A percentile compares a stretch with the other conserved stretches of the same genome.
These are phyloP conservation scores for Trichoderma reesei DNA, from an alignment of 495 filamentous ascomycete genomes.

Conservation along the genomic window DNA sequence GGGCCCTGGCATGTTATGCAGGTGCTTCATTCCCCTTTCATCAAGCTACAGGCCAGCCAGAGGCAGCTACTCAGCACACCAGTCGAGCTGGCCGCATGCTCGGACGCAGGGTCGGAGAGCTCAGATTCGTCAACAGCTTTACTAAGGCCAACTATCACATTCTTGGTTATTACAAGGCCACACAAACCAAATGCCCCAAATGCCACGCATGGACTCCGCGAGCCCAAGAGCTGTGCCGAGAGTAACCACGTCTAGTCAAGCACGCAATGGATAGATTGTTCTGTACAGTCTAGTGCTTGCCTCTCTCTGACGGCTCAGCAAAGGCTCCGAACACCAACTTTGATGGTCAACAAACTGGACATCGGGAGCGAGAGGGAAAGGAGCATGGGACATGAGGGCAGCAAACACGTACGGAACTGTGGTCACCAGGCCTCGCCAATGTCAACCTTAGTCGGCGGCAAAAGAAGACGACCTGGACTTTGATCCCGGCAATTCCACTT, in stretches of 20 bases:
- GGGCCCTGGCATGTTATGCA: conserved; percentile 6
- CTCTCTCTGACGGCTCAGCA: background rate
- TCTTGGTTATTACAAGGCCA: too few relatives aligned
- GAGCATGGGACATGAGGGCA: background rate
- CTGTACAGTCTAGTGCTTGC: background rate
- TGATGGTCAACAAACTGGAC: background rate
- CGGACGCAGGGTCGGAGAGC: background rate
- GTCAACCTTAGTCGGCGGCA: background rate
- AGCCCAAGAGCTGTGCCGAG: background rate
- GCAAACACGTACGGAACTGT: background rate
- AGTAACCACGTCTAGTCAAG: background rate
- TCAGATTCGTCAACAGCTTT: background rate
- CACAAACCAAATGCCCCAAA: background rate
- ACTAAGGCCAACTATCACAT: background rate
- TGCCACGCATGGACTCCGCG: background rate
- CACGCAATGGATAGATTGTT: background rate
- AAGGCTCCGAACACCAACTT: background rate
- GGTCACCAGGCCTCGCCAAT: background rate
- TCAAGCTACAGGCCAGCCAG: background rate
- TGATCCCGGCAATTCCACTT: background rate
- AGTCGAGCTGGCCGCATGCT: background rate
- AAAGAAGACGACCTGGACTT: background rate
- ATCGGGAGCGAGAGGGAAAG: background rate
- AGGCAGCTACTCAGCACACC: background rate
- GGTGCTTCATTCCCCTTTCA: background rate